Conservation (phyloP, 805 yeast genomes). For the Pichia phayaonensis region DNA sequence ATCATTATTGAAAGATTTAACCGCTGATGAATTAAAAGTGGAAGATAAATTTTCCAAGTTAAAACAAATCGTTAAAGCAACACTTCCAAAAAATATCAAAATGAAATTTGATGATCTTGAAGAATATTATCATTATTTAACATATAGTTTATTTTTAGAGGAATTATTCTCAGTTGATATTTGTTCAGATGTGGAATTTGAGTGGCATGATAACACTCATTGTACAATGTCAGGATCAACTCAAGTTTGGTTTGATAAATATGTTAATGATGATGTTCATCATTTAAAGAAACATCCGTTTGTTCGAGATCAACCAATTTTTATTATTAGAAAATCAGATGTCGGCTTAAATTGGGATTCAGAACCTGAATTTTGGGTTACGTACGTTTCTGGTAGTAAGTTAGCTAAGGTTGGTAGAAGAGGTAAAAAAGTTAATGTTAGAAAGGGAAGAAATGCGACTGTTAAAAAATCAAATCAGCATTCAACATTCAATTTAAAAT, state of each 20-base stretch:
- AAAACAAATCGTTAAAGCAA: constrained; percentile 14
- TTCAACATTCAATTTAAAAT: constrained; percentile 38
- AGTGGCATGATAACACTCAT: constrained; percentile 16
- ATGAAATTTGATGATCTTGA: constrained; percentile 38
- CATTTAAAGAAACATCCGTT: constrained; percentile 54
- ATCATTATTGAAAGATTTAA: background rate
- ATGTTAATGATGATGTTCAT: constrained; percentile 44
- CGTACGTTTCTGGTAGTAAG: constrained; percentile 37
- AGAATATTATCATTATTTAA: constrained; percentile 50
- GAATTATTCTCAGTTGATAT: constrained; percentile 44
- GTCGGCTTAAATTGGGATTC: constrained; percentile 25
- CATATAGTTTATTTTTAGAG: constrained; percentile 56
- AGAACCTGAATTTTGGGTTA: constrained; percentile 45
- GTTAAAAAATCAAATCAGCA: constrained; percentile 6
- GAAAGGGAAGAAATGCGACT: constrained; percentile 9
- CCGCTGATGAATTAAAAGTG: background rate
- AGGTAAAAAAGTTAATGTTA: constrained; percentile 16
- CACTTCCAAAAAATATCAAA: constrained; percentile 17
- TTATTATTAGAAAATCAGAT: constrained; percentile 39
- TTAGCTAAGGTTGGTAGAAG: constrained; percentile 25
- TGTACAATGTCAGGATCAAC: constrained; percentile 36
- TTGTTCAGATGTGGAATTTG: constrained; percentile 38
- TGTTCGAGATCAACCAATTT: constrained; percentile 48
- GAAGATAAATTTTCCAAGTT: constrained; percentile 12
- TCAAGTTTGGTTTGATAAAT: constrained; percentile 40